Percentiles rank a stretch among this genome's conserved stretches.
These are phyloP conservation scores for Musa beccarii DNA, from an alignment of 176 grass and related monocot species.

Conservation along the genomic window DNA sequence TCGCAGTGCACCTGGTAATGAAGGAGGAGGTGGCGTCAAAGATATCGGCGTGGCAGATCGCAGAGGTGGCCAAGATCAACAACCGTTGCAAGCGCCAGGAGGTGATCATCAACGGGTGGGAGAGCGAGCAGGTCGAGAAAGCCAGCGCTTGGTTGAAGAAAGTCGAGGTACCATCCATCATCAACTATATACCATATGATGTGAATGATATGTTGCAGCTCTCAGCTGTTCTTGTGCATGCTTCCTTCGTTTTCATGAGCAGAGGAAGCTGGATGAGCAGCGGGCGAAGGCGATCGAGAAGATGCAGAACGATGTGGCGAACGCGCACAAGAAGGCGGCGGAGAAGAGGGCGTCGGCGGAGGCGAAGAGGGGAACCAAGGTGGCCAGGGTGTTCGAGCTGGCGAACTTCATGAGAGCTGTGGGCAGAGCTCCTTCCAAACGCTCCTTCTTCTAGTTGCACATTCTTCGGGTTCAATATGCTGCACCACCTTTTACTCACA, in stretches of 20 bases:
- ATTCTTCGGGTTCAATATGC: not conserved
- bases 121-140: slow-evolving; percentile 40
- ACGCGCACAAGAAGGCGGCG: slow-evolving; percentile 42
- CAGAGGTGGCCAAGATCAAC: slow-evolving; percentile 51
- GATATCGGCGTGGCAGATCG: slow-evolving; percentile 52
- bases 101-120: slow-evolving; percentile 56
- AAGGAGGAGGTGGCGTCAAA: slow-evolving; percentile 62
- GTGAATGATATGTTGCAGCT: no score
- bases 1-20: slow-evolving; percentile 41
- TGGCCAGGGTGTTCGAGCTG: slow-evolving; percentile 38
- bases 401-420: slow-evolving; percentile 58
- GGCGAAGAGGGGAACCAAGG: slow-evolving; percentile 42
- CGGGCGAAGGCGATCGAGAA: slow-evolving; percentile 59
- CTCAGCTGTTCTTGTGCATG: no score
- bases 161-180: slow-evolving; percentile 31
- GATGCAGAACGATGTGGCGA: slow-evolving; percentile 46
- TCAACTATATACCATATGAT: not conserved
- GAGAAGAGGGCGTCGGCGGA: slow-evolving; percentile 52
- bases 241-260: not conserved
- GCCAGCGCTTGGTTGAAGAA: slow-evolving; percentile 42
- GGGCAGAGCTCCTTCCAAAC: slow-evolving; percentile 48
- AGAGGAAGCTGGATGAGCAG: slow-evolving; percentile 66
- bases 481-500: no score
- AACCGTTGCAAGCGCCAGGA: slow-evolving; percentile 57
- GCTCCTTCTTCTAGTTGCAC: slow-evolving; percentile 41